A percentile compares a stretch with the other conserved stretches of the same genome.
Conservation (phyloP, 176 grass and related monocot species). For the Puya raimondii region DNA sequence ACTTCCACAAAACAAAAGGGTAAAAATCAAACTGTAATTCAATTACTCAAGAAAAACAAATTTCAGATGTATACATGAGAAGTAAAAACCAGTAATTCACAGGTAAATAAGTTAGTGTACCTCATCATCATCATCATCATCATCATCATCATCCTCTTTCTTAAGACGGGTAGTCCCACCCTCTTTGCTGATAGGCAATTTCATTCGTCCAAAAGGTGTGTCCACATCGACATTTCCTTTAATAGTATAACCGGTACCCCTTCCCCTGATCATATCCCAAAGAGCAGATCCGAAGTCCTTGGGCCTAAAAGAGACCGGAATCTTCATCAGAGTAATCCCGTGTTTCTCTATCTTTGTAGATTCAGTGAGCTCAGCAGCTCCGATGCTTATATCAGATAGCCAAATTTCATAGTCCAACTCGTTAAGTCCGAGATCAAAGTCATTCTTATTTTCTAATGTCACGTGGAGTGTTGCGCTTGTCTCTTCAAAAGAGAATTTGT, state of each 20-base stretch:
- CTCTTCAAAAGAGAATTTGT: slow-evolving; percentile 87
- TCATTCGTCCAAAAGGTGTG: slow-evolving; percentile 88
- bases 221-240: slow-evolving; percentile 89
- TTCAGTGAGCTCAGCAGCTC: slow-evolving; percentile 58
- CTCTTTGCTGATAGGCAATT: slow-evolving; percentile 79
- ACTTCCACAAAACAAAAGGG: too few species aligned
- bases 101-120: slow-evolving; percentile 13
- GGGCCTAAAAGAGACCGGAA: slow-evolving; percentile 76
- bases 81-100: background rate
- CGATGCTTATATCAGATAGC: slow-evolving; percentile 72
- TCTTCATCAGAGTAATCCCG: slow-evolving; percentile 67
- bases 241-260: slow-evolving; percentile 66
- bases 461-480: slow-evolving; percentile 78
- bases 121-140: slow-evolving; percentile 31
- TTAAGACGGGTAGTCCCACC: slow-evolving; percentile 82
- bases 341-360: slow-evolving; percentile 61
- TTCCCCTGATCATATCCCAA: slow-evolving; percentile 98
- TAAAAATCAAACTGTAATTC: too few species aligned
- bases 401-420: slow-evolving; percentile 79
- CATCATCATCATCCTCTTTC: slow-evolving; percentile 58
- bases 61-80: background rate
- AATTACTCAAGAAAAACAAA: background rate
- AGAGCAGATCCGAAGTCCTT: slow-evolving; percentile 89
- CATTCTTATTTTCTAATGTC: slow-evolving; percentile 96
- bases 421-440: slow-evolving; percentile 81